Base-by-base conservation (phyloP, 2,329 filamentous ascomycete species). In the Colletotrichum paranaense region DNA sequence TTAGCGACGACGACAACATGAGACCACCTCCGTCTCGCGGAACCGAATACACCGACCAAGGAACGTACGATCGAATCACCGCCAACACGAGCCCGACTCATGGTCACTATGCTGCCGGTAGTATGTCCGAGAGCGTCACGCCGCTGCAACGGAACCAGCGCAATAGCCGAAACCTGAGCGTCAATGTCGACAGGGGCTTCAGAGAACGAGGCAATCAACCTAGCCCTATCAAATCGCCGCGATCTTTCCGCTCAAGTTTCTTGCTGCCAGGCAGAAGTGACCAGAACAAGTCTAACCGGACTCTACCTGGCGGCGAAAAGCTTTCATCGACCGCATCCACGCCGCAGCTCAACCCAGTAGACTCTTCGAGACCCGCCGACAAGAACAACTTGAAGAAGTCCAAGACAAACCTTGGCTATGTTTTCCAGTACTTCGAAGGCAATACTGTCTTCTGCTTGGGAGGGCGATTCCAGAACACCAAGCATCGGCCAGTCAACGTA, bases 401-500 rank as follows among this genome's bases (percentile, higher is more conserved):
- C 30, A 84, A 84, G 28, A 82, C 72, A 1, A 82, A 86, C 46
- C 79, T 89, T 68, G 92, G 94, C 64, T 75, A 75, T 6, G 73
- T 75, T 12, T 76, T 76, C 82, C 91, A 98, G 81, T 98, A 98
- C 81, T 98, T 98, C 79, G 90, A 94, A 57, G 97, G 97, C 58
- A 99, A 98, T 80, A 98, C 95, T 0, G 87, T 95, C 28, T 99
- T 99, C 80, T 98, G 92, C 81, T 88, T 94, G 72, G 93, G 94
- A 42, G 97, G 97, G 8, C 90, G 97, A 72, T 87, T 97, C 73
- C 94, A 98, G 80, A 98, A 98, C 82, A 93, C 97, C 46, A 91
- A 91, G 77, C 93, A 97, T 77, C 90, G 92, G 75, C 97, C 97
- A 1, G 92, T 99, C 80, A 98, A 98, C 78, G 89, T 98, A 77